Base-by-base conservation (phyloP, 441 rosid species). In the Dalechampia spathulata region DNA sequence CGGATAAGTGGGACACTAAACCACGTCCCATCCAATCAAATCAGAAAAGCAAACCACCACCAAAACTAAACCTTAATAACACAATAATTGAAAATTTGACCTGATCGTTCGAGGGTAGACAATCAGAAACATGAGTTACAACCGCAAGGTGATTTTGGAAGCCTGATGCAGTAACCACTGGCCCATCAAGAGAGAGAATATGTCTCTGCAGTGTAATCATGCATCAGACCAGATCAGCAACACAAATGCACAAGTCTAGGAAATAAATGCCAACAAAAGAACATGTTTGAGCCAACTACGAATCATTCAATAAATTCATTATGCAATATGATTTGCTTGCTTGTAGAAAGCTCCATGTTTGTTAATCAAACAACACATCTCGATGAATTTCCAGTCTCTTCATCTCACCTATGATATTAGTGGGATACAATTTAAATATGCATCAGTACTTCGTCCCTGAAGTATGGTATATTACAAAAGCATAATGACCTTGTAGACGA, bases 41-140 rank as follows among this genome's bases (percentile, higher is more conserved):
- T 46, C 15, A 15, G 37, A 46, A 57, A 7, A 28, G 7, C 17
- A 45, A 22, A 32, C 14, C 7, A 10, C 19, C 7, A 39, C 16
- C 19, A 52, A 19, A 30, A 3, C 34, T 30, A 30, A n/a, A n/a
- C n/a, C n/a, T 8, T 11, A 32, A 52, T 16, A 26, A 8, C 13
- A 34, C 10, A 57, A 12, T 41, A 36, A 8, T 14, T 52, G n/a
- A 53, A 61, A 67, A 7, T 16, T 19, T 63, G 27, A 86, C 96
- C 92, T 89, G 99, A 72, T 86, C 94, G 72, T 73, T 75, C 48
- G 96, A 81, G 41, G 93, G 80, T 65, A 86, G 91, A 65, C 88
- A 78, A 62, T 83, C 88, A 56, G 96, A 77, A 67, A 71, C 84
- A 80, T 85, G 97, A 65, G 69, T 78, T 44, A 89, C 90, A 57